A percentile compares a stretch with the other conserved stretches of the same genome.
Conservation (phyloP, 257 asterid species). For the Solanum arcanum region DNA sequence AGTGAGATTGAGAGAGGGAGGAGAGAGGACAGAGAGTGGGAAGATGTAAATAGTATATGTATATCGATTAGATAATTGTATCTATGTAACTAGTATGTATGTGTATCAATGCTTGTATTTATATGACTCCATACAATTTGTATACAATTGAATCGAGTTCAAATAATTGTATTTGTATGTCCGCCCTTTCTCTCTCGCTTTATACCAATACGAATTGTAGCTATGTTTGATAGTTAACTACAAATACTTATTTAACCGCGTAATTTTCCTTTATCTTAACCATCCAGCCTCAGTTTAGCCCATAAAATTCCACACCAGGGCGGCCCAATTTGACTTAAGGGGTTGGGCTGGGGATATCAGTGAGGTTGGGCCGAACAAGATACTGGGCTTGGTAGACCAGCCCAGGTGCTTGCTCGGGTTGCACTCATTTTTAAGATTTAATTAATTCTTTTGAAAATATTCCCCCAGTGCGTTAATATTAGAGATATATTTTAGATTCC, state of each 20-base stretch:
- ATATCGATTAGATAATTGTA: too few relatives aligned
- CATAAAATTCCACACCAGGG: background rate
- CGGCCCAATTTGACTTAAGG: background rate
- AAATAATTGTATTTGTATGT: too few relatives aligned
- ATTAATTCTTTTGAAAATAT: too few relatives aligned
- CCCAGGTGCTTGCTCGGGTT: background rate
- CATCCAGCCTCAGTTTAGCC: background rate
- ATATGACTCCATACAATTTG: background rate
- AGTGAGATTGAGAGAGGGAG: background rate
- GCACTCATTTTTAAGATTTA: background rate
- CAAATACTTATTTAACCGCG: too few relatives aligned
- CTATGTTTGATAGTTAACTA: too few relatives aligned
- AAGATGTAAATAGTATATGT: background rate
- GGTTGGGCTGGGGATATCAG: background rate
- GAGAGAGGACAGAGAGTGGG: too few relatives aligned
- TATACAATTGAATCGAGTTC: background rate
- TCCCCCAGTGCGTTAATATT: background rate
- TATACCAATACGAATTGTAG: background rate
- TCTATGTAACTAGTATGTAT: background rate
- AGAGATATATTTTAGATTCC: background rate
- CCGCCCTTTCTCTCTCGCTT: fast-evolving
- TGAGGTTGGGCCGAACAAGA: background rate
- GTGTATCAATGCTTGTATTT: background rate
- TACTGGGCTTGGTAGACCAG: background rate
- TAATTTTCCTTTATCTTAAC: too few relatives aligned